A percentile compares a stretch with the other conserved stretches of the same genome.
These are phyloP conservation scores for Sophora flavescens DNA, from an alignment of 306 rosid genomes.

Conservation along the genomic window DNA sequence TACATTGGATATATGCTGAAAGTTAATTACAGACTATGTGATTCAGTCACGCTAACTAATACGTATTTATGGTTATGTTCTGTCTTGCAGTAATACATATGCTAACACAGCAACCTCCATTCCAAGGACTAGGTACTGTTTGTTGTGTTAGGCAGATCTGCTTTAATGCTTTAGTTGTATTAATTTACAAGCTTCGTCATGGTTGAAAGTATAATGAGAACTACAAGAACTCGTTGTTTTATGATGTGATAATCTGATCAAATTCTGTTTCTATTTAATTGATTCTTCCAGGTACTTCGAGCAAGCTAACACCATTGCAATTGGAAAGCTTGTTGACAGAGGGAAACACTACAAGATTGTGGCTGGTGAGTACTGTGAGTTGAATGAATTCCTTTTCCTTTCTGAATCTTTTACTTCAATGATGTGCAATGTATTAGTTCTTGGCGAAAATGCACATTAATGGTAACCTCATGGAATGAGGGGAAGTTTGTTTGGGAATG, in stretches of 20 bases:
- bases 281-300: conserved; percentile 60
- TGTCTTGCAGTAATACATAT: conserved; percentile 70
- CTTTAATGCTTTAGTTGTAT: conserved; percentile 32
- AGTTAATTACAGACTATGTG: conserved; percentile 15
- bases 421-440: conserved; percentile 8
- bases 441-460: neutral
- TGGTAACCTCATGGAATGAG: neutral
- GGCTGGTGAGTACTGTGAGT: conserved; percentile 76
- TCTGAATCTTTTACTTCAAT: conserved; percentile 33
- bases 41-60: conserved; percentile 32
- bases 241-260: conserved; percentile 38
- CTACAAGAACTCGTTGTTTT: conserved; percentile 20
- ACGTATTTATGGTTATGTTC: conserved; percentile 29
- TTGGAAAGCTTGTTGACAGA: conserved; percentile 88
- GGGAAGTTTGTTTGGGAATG: neutral
- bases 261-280: conserved; percentile 34
- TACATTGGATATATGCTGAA: conserved; percentile 30
- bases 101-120: conserved; percentile 82
- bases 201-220: conserved; percentile 7
- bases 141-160: conserved; percentile 33
- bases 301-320: conserved; percentile 87
- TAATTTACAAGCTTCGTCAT: conserved; percentile 8
- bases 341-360: conserved; percentile 76
- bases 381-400: conserved; percentile 42
- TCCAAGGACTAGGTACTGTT: conserved; percentile 72